phyloP scores from a whole-genome alignment of 306 rosid species.

The Vachellia pachyceras region DNA sequence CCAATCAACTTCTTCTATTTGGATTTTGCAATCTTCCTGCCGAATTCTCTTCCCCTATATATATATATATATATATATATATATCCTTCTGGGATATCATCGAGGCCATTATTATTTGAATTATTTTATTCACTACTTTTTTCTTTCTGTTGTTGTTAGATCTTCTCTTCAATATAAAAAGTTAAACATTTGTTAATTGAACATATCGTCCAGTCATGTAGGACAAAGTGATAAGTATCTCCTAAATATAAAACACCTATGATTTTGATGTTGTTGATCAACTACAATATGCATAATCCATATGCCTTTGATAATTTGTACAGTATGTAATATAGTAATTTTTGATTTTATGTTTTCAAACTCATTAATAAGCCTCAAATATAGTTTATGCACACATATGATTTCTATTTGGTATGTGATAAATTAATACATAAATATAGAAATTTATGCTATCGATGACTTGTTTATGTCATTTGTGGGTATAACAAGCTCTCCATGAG shows the following conservation, averaged over 20 bases:
- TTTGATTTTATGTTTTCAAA: neutral
- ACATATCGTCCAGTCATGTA: neutral
- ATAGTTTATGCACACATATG: too few relatives aligned
- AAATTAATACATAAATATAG: too few relatives aligned
- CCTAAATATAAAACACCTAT: neutral
- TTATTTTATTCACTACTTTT: neutral
- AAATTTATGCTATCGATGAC: too few relatives aligned
- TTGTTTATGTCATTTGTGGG: too few relatives aligned
- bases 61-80: neutral
- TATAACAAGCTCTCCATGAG: too few relatives aligned
- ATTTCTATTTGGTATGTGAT: too few relatives aligned
- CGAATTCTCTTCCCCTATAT: slow-evolving; percentile 78
- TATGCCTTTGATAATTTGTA: neutral
- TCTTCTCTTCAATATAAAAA: neutral
- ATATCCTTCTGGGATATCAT: slow-evolving; percentile 54
- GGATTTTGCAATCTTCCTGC: slow-evolving; percentile 63
- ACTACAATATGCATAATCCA: neutral
- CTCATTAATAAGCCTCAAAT: neutral
- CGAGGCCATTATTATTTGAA: slow-evolving; percentile 26
- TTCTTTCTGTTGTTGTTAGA: neutral
- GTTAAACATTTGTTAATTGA: neutral
- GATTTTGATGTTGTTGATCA: neutral
- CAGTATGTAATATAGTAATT: neutral
- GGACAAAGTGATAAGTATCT: neutral
- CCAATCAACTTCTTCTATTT: slow-evolving; percentile 73